Evolutionary conservation across 2,329 filamentous ascomycete species (phyloP).

Genomic region (Furcasterigmium sp.): DNA sequence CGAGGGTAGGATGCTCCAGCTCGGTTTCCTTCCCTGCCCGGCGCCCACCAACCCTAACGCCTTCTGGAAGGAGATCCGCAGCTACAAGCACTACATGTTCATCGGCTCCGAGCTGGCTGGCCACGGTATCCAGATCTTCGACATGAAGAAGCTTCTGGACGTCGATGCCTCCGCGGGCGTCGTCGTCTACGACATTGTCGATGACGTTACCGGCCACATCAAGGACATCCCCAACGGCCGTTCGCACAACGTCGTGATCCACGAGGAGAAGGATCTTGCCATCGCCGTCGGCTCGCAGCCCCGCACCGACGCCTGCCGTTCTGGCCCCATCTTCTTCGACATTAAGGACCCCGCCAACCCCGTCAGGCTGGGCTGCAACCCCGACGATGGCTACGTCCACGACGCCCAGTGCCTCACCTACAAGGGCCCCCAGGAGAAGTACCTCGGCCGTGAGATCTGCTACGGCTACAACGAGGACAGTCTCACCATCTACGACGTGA

Average conservation of each 20-base stretch:
- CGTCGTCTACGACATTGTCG: slow-evolving; percentile 19
- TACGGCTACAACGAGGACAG: slow-evolving; percentile 51
- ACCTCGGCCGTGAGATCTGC: slow-evolving; percentile 46
- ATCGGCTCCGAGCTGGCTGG: slow-evolving; percentile 33
- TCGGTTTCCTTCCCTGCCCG: slow-evolving; percentile 28
- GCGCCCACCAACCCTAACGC: slow-evolving; percentile 10
- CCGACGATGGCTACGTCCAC: slow-evolving; percentile 53
- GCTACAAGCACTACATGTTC: slow-evolving; percentile 25
- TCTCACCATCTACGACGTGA: slow-evolving; percentile 49
- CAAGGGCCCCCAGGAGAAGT: slow-evolving; percentile 40
- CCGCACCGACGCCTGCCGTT: slow-evolving; percentile 30
- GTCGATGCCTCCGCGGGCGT: slow-evolving; percentile 32
- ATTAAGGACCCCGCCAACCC: slow-evolving; percentile 49
- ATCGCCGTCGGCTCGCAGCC: slow-evolving; percentile 38
- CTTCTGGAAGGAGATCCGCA: slow-evolving; percentile 28
- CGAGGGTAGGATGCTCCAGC: slow-evolving; percentile 34
- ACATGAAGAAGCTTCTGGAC: slow-evolving; percentile 48
- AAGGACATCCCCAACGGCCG: slow-evolving; percentile 19
- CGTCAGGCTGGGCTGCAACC: slow-evolving; percentile 45
- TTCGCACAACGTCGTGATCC: slow-evolving; percentile 44
- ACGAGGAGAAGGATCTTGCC: slow-evolving; percentile 41
- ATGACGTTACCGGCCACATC: slow-evolving; percentile 26
- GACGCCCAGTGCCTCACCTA: slow-evolving; percentile 55
- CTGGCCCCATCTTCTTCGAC: slow-evolving; percentile 54
- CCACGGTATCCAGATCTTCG: slow-evolving; percentile 58